Conservation (phyloP, 2,329 filamentous ascomycete species). For the Aspergillus sp. region DNA sequence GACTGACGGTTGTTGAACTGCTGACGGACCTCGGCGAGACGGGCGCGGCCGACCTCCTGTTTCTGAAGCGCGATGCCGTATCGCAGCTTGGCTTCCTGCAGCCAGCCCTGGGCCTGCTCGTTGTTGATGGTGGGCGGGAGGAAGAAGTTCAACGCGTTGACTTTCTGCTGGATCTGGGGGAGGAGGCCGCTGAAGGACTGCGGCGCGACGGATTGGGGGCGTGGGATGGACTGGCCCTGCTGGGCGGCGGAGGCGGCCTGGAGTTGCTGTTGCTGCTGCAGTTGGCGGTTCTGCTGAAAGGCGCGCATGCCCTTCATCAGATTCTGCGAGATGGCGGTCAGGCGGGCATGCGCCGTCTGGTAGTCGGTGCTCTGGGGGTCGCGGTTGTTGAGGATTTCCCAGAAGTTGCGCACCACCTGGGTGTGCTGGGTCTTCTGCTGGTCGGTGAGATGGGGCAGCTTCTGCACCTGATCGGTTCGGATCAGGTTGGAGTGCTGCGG, state of each 20-base stretch:
- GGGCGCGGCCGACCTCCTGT: slow-evolving; percentile 45
- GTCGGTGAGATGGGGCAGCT: slow-evolving; percentile 52
- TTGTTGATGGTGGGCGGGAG: slow-evolving; percentile 45
- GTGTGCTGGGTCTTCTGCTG: slow-evolving; percentile 57
- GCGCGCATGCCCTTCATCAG: slow-evolving; percentile 52
- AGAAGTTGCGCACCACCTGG: slow-evolving; percentile 52
- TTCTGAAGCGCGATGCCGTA: slow-evolving; percentile 50
- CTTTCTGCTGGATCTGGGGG: slow-evolving; percentile 46
- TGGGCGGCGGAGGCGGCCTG: slow-evolving; percentile 19
- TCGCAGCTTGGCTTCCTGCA: slow-evolving; percentile 45
- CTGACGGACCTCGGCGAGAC: slow-evolving; percentile 40
- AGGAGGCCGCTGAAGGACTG: slow-evolving; percentile 42
- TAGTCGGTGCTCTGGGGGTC: slow-evolving; percentile 50
- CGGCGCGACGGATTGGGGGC: slow-evolving; percentile 34
- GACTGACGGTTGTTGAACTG: slow-evolving; percentile 37
- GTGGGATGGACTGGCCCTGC: slow-evolving; percentile 25
- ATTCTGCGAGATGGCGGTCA: slow-evolving; percentile 50
- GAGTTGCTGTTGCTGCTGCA: slow-evolving; percentile 29
- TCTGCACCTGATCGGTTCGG: slow-evolving; percentile 52
- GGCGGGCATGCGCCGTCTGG: slow-evolving; percentile 48
- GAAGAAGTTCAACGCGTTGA: slow-evolving; percentile 44
- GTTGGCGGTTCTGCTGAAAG: slow-evolving; percentile 42
- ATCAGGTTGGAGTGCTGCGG: slow-evolving; percentile 47
- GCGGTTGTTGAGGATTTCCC: slow-evolving; percentile 51
- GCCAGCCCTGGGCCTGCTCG: slow-evolving; percentile 44